Conservation (phyloP, 768 basidiomycete genomes). For the Hypholoma fasciculare region DNA sequence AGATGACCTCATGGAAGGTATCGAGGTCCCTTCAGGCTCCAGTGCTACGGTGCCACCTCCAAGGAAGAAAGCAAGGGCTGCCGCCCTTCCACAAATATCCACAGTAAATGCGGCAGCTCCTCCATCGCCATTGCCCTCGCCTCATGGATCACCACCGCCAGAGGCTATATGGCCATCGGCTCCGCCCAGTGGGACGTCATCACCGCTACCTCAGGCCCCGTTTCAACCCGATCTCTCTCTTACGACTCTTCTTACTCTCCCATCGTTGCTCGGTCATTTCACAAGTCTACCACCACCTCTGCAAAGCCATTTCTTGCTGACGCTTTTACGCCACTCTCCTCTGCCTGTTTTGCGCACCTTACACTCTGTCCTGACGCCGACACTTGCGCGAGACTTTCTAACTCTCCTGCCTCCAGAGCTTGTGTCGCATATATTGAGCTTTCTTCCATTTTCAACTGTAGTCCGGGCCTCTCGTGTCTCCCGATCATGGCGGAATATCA, state of each 20-base stretch:
- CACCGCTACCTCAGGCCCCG: conserved; percentile 68
- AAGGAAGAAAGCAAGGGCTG: conserved; percentile 74
- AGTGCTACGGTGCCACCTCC: conserved; percentile 55
- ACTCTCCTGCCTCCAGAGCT: conserved; percentile 91
- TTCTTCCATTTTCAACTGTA: conserved; percentile 78
- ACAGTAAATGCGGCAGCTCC: conserved; percentile 74
- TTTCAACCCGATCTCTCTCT: conserved; percentile 81
- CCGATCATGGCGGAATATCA: conserved; percentile 85
- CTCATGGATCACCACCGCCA: conserved; percentile 77
- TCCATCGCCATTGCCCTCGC: conserved; percentile 83
- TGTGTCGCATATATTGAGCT: conserved; percentile 84
- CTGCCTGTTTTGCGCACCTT: conserved; percentile 89
- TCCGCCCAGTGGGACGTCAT: conserved; percentile 76
- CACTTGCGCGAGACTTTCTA: conserved; percentile 93
- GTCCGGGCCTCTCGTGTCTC: conserved; percentile 89
- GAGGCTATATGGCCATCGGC: conserved; percentile 79
- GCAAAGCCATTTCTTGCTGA: conserved; percentile 93
- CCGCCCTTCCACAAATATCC: conserved; percentile 59
- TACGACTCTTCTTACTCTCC: conserved; percentile 84
- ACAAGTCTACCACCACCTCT: conserved; percentile 74
- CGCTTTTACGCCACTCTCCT: conserved; percentile 88
- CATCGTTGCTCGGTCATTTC: conserved; percentile 81
- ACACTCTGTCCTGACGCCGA: conserved; percentile 85
- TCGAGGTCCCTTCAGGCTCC: conserved; percentile 40
- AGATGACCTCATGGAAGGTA: conserved; percentile 52